Conservation (phyloP, 2,329 filamentous ascomycete genomes). For the Nemania sp. region DNA sequence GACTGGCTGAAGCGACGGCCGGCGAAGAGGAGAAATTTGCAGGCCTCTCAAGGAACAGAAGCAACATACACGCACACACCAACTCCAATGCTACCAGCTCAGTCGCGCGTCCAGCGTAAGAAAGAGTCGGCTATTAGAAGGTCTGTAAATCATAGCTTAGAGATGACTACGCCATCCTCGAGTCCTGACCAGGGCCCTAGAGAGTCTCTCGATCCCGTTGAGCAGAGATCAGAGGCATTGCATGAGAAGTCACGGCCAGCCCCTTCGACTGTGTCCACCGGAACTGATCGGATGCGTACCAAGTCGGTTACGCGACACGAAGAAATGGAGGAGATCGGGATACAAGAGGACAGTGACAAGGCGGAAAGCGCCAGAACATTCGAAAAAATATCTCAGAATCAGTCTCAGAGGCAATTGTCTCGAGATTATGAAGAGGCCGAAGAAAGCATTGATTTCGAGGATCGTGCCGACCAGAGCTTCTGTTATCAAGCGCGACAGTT, state of each 20-base stretch:
- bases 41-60: slow-evolving; percentile 25
- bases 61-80: slow-evolving; percentile 29
- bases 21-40: slow-evolving; percentile 31
- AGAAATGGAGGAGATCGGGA: background rate
- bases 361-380: background rate
- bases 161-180: slow-evolving; percentile 35
- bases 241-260: background rate
- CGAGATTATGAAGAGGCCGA: slow-evolving; percentile 7
- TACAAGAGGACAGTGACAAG: background rate
- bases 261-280: background rate
- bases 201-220: background rate
- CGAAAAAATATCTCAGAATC: slow-evolving; percentile 1
- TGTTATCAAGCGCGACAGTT: slow-evolving; percentile 33
- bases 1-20: slow-evolving; percentile 38
- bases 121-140: slow-evolving; percentile 3
- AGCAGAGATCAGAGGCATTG: background rate
- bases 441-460: slow-evolving; percentile 28
- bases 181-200: slow-evolving; percentile 22
- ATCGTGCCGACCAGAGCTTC: slow-evolving; percentile 36
- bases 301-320: background rate
- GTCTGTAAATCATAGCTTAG: slow-evolving; percentile 31
- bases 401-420: slow-evolving; percentile 1
- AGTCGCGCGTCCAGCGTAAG: slow-evolving; percentile 9
- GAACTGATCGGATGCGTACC: background rate
- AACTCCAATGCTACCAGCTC: slow-evolving; percentile 24